phyloP scores from a whole-genome alignment of 2,329 filamentous ascomycete genomes.

The Phoma sp. region DNA sequence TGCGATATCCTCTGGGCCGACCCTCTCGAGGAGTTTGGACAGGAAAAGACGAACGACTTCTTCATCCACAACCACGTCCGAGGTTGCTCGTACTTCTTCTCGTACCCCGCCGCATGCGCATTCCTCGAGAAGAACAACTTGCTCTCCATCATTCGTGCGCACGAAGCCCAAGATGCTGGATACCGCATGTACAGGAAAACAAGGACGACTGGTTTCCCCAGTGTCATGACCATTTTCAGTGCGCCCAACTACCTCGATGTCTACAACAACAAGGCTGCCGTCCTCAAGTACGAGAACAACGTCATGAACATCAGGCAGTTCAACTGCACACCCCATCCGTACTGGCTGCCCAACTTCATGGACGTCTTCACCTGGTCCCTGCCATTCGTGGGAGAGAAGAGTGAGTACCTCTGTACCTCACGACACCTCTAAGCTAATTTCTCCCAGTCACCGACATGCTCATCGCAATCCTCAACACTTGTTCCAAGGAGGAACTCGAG shows the following conservation, averaged over 20 bases:
- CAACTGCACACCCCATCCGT: slow-evolving; percentile 98
- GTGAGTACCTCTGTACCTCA: slow-evolving; percentile 21
- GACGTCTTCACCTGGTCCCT: slow-evolving; percentile 99
- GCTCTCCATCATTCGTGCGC: slow-evolving; percentile 93
- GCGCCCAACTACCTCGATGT: slow-evolving; percentile 98
- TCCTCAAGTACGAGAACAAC: slow-evolving; percentile 99
- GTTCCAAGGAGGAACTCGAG: slow-evolving; percentile 96
- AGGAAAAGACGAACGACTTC: slow-evolving; percentile 97
- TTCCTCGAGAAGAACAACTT: slow-evolving; percentile 99
- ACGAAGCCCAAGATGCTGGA: slow-evolving; percentile 97
- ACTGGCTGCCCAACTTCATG: slow-evolving; percentile 99
- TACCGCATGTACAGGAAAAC: slow-evolving; percentile 99
- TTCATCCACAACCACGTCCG: slow-evolving; percentile 98
- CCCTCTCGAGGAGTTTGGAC: slow-evolving; percentile 95
- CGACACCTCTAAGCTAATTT: slow-evolving; percentile 24
- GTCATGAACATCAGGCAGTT: slow-evolving; percentile 99
- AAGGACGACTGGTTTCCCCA: slow-evolving; percentile 94
- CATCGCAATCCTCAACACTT: slow-evolving; percentile 96
- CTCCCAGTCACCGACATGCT: slow-evolving; percentile 87
- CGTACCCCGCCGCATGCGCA: slow-evolving; percentile 93
- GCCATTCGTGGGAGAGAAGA: slow-evolving; percentile 96
- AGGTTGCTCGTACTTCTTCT: slow-evolving; percentile 99
- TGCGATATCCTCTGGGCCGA: slow-evolving; percentile 99
- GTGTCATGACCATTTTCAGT: slow-evolving; percentile 99
- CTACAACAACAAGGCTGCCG: slow-evolving; percentile 99